Base-by-base conservation (phyloP, 1,284 basidiomycete species). In the Meripilus lineatus region DNA sequence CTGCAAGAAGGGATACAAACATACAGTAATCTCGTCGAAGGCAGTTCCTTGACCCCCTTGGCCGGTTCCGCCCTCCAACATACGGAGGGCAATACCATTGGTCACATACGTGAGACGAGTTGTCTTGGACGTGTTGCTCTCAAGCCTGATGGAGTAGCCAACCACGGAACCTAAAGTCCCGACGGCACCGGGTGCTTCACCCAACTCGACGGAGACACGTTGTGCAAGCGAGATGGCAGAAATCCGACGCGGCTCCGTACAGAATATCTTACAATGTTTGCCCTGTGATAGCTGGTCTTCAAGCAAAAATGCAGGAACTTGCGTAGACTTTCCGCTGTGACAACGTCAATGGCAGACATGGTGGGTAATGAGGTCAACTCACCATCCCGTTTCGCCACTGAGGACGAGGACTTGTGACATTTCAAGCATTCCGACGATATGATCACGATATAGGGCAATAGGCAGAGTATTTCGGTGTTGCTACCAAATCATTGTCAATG, bases 371-470 rank as follows among this genome's bases (percentile, higher is more conserved):
- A 32, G n/a, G 5, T 22, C 15, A 10, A 55, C 67, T 57, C 55
- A 89, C 89, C 93, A 99, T 55, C 96, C 96, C 4, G 96, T 99
- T 69, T 99, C 96, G 35, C 96, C 96, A 57, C 93, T 95, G 1
- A 99, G 72, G 0, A 99, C 93, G 32, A 98, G 72, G 14, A 97
- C 79, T 58, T 96, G 94, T 4, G 84, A 83, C n/a, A 71, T 65
- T 38, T 89, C 83, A 36, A 99, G 67, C 0, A 77, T 75, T 4
- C 79, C 69, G 17, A 91, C 68, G 42, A 99, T 96, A 37, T 80
- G 67, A 3, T 86, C 62, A 23, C 92, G 80, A 67, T 92, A 94
- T 14, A 75, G 70, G 10, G 93, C 90, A 56, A 99, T 99, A 0
- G 96, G 96, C 2, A 99, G 71, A 10, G 65, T 69, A 45, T 87